These are phyloP conservation scores for Irineochytrium annulatum DNA, from an alignment of 192 early-diverging fungal genomes.

Conservation along the genomic window DNA sequence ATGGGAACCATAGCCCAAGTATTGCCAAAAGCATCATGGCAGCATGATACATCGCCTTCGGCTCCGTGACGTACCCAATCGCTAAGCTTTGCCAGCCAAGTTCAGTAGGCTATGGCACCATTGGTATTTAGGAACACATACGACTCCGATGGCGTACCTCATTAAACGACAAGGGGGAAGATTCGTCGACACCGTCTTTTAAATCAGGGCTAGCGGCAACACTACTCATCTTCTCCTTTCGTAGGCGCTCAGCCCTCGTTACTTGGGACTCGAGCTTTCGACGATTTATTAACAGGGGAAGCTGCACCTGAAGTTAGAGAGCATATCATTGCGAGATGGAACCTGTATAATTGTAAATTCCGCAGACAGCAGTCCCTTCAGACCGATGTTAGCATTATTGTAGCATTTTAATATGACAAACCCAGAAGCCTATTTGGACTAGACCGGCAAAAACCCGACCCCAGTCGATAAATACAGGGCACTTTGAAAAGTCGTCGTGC, in stretches of 20 bases:
- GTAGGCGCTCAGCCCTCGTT: no score
- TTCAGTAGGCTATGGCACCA: not conserved
- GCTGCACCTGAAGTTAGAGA: conserved; percentile 7
- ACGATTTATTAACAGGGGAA: conserved; percentile 28
- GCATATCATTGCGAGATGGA: not conserved
- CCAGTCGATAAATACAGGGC: conserved; percentile 17
- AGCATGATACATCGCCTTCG: conserved; percentile 32
- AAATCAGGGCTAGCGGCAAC: not conserved
- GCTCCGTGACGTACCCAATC: conserved; percentile 16
- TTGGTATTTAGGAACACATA: not conserved
- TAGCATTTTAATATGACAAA: not conserved
- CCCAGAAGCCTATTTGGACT: conserved; percentile 27
- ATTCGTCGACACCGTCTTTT: not conserved
- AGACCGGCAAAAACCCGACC: conserved; percentile 27
- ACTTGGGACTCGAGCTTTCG: conserved; percentile 11
- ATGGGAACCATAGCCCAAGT: conserved; percentile 21
- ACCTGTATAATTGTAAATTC: conserved; percentile 27
- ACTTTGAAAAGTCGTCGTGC: conserved; percentile 28
- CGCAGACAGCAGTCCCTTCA: conserved; percentile 16
- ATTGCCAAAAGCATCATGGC: conserved; percentile 29
- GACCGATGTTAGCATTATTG: not conserved
- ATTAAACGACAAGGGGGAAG: not conserved
- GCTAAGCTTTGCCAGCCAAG: not conserved
- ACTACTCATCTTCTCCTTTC: not conserved
- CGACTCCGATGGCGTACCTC: not conserved